Evolutionary conservation across 2,329 filamentous ascomycete species (phyloP).

Genomic region (Aspergillus pseudoterreus): DNA sequence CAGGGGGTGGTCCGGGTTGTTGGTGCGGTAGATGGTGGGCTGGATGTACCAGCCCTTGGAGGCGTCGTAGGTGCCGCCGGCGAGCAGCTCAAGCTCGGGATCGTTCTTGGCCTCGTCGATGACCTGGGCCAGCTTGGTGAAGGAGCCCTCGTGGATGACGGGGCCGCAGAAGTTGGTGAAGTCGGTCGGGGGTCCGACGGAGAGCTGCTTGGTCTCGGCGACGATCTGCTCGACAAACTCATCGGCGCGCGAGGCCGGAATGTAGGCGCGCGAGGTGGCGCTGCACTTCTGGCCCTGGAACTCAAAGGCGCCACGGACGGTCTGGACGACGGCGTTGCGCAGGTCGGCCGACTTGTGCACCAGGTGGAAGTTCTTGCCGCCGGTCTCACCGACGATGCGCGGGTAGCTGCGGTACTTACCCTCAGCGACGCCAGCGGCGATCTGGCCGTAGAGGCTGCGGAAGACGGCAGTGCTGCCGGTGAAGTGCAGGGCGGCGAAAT

Average conservation of each 20-base stretch:
- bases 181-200: conserved; percentile 66
- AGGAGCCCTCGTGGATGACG: conserved; percentile 77
- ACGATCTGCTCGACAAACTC: conserved; percentile 65
- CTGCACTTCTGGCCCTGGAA: conserved; percentile 92
- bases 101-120: conserved; percentile 81
- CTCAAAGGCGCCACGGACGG: conserved; percentile 82
- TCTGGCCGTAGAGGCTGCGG: conserved; percentile 81
- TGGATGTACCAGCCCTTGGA: conserved; percentile 78
- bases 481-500: conserved; percentile 91
- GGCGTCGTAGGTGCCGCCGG: conserved; percentile 72
- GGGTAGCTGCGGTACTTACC: conserved; percentile 82
- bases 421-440: conserved; percentile 74
- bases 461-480: conserved; percentile 92
- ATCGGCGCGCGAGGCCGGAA: conserved; percentile 71
- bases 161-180: conserved; percentile 80
- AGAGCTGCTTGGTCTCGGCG: conserved; percentile 66
- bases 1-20: conserved; percentile 69
- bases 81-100: conserved; percentile 65
- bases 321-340: conserved; percentile 74
- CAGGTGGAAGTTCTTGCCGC: conserved; percentile 91
- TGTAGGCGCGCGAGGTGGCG: conserved; percentile 75
- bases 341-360: conserved; percentile 74
- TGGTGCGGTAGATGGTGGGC: conserved; percentile 76
- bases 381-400: conserved; percentile 84
- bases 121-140: conserved; percentile 72